Evolutionary conservation across 2,329 filamentous ascomycete genomes (phyloP).

Genomic region (Hypoxylon sp.): DNA sequence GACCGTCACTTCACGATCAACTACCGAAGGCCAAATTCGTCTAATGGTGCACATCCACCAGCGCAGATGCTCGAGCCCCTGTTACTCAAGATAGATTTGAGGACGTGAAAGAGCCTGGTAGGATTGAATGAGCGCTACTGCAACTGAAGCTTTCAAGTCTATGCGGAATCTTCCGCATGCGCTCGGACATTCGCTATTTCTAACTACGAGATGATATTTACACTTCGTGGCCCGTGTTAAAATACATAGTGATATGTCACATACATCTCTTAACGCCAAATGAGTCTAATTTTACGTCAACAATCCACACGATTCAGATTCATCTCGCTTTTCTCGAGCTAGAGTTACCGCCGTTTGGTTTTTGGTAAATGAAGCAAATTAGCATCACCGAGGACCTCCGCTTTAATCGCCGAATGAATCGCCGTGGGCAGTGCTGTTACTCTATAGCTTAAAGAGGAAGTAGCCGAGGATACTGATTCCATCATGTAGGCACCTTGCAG

Average conservation of each 20-base stretch:
- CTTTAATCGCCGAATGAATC: conserved; percentile 6
- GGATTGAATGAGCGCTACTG: background rate
- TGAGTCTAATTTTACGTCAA: background rate
- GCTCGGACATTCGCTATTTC: background rate
- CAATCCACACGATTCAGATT: background rate
- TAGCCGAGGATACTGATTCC: background rate
- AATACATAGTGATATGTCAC: background rate
- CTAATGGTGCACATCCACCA: background rate
- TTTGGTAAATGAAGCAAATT: background rate
- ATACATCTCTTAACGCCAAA: background rate
- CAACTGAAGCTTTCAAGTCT: background rate
- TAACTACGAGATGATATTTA: conserved; percentile 1
- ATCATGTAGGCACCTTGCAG: background rate
- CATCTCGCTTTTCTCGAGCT: background rate
- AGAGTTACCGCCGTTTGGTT: background rate
- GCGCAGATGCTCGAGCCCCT: background rate
- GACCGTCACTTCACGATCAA: background rate
- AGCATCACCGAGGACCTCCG: background rate
- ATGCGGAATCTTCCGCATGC: background rate
- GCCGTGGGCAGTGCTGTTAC: too few species aligned
- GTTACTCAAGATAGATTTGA: background rate
- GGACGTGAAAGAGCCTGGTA: background rate
- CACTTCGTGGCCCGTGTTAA: background rate
- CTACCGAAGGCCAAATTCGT: background rate
- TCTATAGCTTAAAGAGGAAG: background rate